Conservation (phyloP, 768 basidiomycete species). For the Tulasnella sp. region DNA sequence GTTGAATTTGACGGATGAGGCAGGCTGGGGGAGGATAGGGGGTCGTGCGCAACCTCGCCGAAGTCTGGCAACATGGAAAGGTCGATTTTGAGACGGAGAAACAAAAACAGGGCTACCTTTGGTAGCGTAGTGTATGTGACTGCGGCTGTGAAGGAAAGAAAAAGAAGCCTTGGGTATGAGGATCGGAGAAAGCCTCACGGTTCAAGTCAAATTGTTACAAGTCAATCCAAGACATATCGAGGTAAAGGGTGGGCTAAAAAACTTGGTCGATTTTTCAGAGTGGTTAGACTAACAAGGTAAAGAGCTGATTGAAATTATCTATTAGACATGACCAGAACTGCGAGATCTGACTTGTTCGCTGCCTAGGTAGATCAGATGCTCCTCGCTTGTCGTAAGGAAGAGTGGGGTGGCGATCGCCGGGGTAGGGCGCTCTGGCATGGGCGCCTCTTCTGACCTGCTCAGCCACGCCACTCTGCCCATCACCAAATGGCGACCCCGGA, state of each 20-base stretch:
- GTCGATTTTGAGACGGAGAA: no score
- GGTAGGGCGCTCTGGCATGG: no score
- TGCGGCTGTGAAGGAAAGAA: neutral
- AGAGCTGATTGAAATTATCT: no score
- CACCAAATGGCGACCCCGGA: neutral
- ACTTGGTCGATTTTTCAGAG: neutral
- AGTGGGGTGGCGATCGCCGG: no score
- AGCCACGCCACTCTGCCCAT: neutral
- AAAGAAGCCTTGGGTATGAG: no score
- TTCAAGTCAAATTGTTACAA: slow-evolving; percentile 9
- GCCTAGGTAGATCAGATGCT: no score
- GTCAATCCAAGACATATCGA: slow-evolving; percentile 6
- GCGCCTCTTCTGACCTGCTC: no score
- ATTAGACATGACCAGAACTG: no score
- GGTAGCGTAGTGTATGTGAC: neutral
- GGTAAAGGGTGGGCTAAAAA: neutral
- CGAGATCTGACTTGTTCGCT: no score
- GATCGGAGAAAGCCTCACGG: neutral
- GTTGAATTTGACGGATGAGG: neutral
- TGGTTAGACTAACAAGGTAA: no score
- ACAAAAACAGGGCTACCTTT: neutral
- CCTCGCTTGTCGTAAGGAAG: no score
- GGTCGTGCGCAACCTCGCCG: neutral
- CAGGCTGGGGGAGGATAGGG: neutral
- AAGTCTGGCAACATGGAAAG: no score